Base-by-base conservation (phyloP, 495 filamentous ascomycete genomes). In the Talaromyces trachyspermus region DNA sequence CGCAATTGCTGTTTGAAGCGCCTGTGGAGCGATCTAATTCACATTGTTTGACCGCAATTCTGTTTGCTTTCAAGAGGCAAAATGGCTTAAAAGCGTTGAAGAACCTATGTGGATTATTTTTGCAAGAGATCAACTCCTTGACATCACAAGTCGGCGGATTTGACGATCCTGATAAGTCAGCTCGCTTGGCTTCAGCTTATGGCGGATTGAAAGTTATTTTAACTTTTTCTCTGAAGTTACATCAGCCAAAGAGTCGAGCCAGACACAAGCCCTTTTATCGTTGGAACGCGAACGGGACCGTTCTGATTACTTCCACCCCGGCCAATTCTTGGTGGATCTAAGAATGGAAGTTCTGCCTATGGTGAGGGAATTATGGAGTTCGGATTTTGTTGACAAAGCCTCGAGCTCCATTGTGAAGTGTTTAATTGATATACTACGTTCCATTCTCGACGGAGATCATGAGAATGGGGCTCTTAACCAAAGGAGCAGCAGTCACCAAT, bases 291-390 rank as follows among this genome's bases (percentile, higher is more conserved):
- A 80, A 18, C 68, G 77, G 41, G 75, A 76, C 17, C 76, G 74
- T 23, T 63, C 77, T 6, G 85, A 95, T 56, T 78, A 76, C 52
- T 89, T 86, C 55, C 74, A 80, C 12, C 67, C 82, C 5, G 71
- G 74, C 5, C 92, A 97, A 57, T 85, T 97, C 47, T 59, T 95
- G 9, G 84, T 99, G 25, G 92, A 97, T 59, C 66, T 97, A 35
- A 80, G 90, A 37, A 80, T 87, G 70, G 76, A 83, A 23, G 79
- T 96, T 36, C 60, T 96, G n/a, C 87, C 89, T 1, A 80, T 85
- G 45, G 75, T 88, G 38, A 79, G 72, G 43, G 74, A 80, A 19
- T 77, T 96, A 46, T 99, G 94, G 94, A 90, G 88, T 5, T 70
- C 69, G 5, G 67, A 72, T 24, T 72, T 72, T 48, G 76, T 78